phyloP scores from a whole-genome alignment of 805 yeast genomes.

The Zygoascus bituminiphila region DNA sequence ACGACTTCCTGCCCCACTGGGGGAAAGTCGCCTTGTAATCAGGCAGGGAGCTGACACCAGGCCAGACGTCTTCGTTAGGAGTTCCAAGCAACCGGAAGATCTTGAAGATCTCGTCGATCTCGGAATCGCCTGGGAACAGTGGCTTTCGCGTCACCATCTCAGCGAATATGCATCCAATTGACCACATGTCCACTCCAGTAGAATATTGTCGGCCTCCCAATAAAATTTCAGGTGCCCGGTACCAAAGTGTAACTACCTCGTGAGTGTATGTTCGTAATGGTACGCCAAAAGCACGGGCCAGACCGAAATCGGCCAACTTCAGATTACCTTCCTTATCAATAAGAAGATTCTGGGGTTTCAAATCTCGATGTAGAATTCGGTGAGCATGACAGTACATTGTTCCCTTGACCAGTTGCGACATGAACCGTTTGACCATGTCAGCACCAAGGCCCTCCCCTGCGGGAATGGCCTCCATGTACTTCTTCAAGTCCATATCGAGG shows the following conservation, averaged over 20 bases:
- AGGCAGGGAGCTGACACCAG: conserved; percentile 82
- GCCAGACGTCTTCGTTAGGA: conserved; percentile 90
- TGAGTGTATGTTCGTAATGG: conserved; percentile 95
- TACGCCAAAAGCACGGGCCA: conserved; percentile 96
- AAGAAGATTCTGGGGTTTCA: conserved; percentile 91
- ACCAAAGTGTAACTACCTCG: conserved; percentile 97
- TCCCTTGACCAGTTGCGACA: conserved; percentile 87
- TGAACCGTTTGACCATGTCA: conserved; percentile 84
- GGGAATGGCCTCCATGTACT: conserved; percentile 93
- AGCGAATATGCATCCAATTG: conserved; percentile 94
- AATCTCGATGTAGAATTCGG: conserved; percentile 87
- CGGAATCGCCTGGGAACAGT: conserved; percentile 93
- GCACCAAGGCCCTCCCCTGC: conserved; percentile 85
- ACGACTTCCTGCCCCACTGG: conserved; percentile 69
- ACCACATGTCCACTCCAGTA: conserved; percentile 99
- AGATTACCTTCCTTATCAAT: conserved; percentile 93
- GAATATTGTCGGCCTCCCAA: conserved; percentile 96
- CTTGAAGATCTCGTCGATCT: conserved; percentile 92
- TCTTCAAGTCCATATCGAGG: conserved; percentile 88
- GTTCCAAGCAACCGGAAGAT: conserved; percentile 91
- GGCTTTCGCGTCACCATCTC: conserved; percentile 97
- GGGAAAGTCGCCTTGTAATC: conserved; percentile 93
- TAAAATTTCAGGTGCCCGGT: conserved; percentile 91
- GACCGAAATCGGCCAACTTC: conserved; percentile 86
- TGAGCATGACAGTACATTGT: conserved; percentile 91